Percentiles rank a stretch among this genome's conserved stretches.
These are phyloP conservation scores for Lathyrus oleraceus DNA, from an alignment of 306 rosid species.

Conservation along the genomic window DNA sequence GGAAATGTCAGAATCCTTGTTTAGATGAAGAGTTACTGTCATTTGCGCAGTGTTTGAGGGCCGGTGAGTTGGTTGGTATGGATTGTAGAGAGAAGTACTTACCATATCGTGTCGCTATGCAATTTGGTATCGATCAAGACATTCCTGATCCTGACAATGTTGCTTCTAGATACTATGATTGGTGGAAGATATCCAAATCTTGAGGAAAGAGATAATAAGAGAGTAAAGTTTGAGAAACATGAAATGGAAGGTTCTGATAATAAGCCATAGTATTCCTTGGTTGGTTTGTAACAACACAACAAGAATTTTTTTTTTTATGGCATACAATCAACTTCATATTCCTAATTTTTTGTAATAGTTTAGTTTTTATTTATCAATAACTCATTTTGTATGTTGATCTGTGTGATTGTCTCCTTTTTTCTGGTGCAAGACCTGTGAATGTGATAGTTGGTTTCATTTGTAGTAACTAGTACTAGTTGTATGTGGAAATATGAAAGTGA, in stretches of 20 bases:
- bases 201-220: background rate
- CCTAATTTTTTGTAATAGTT: background rate
- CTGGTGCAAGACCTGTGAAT: too few relatives aligned
- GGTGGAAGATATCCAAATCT: constrained; percentile 46
- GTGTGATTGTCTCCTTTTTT: too few relatives aligned
- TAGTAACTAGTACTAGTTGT: too few relatives aligned
- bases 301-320: background rate
- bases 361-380: too few relatives aligned
- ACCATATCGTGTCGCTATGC: constrained; percentile 65
- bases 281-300: constrained; percentile 1
- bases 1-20: constrained; percentile 22
- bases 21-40: constrained; percentile 30
- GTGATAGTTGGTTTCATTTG: too few relatives aligned
- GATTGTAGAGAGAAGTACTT: constrained; percentile 38
- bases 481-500: background rate
- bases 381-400: too few relatives aligned
- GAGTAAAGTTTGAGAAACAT: background rate
- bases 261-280: background rate
- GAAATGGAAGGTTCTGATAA: background rate
- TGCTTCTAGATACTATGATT: constrained; percentile 37
- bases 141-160: constrained; percentile 25
- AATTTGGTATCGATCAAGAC: constrained; percentile 70
- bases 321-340: background rate
- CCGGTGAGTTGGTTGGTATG: constrained; percentile 46
- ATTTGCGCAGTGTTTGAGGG: constrained; percentile 44